These are phyloP conservation scores for Diplodia sapinea DNA, from an alignment of 2,329 filamentous ascomycete species.

Conservation along the genomic window DNA sequence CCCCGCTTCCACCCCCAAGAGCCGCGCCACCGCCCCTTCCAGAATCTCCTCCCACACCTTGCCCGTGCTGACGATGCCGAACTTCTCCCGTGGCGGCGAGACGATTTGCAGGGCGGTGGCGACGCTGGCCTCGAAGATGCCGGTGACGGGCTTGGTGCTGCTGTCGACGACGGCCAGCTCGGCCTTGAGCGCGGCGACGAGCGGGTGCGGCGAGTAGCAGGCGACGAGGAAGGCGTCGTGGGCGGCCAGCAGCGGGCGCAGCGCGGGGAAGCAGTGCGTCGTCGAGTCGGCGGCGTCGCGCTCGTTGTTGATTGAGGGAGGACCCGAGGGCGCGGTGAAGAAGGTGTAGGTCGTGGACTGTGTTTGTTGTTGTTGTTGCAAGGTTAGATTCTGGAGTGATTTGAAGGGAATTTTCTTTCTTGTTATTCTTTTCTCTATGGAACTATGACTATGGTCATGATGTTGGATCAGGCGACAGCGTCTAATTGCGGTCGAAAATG, in stretches of 20 bases:
- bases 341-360: conserved; percentile 58
- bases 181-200: conserved; percentile 68
- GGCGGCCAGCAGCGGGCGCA: conserved; percentile 53
- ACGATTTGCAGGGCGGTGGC: conserved; percentile 65
- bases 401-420: conserved; percentile 46
- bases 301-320: conserved; percentile 79
- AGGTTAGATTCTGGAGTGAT: too few species aligned
- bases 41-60: conserved; percentile 81
- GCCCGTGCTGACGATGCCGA: conserved; percentile 90
- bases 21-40: conserved; percentile 65
- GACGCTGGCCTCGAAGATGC: conserved; percentile 88
- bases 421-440: not conserved
- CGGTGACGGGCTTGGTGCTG: conserved; percentile 65
- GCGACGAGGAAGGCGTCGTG: conserved; percentile 84
- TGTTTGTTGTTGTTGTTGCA: conserved; percentile 29
- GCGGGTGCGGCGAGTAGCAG: conserved; percentile 84
- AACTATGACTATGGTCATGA: not conserved
- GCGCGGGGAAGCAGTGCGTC: conserved; percentile 63
- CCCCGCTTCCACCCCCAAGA: conserved; percentile 60
- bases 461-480: not conserved
- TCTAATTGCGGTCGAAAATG: not conserved
- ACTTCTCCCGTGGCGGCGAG: conserved; percentile 57
- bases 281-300: conserved; percentile 70
- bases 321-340: conserved; percentile 71
- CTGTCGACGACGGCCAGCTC: conserved; percentile 44